A percentile compares a stretch with the other conserved stretches of the same genome.
phyloP scores from a whole-genome alignment of 2,329 filamentous ascomycete genomes.

The Beauveria sp. region DNA sequence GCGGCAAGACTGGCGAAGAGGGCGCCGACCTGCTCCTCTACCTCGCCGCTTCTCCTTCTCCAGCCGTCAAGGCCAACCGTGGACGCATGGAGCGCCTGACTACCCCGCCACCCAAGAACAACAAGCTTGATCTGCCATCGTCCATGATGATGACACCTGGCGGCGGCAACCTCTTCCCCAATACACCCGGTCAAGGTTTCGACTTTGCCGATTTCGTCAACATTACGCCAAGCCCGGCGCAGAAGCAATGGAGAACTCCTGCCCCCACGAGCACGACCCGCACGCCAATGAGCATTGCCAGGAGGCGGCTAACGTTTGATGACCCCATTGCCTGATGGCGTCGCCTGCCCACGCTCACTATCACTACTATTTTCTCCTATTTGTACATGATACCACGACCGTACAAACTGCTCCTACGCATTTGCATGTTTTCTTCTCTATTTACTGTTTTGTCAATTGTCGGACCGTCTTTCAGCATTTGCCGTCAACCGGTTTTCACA shows the following conservation, averaged over 20 bases:
- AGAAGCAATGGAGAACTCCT: constrained; percentile 82
- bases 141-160: constrained; percentile 87
- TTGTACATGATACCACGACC: constrained; percentile 28
- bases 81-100: constrained; percentile 61
- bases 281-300: constrained; percentile 58
- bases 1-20: constrained; percentile 62
- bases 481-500: neutral
- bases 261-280: constrained; percentile 42
- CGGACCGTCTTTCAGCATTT: neutral
- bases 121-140: constrained; percentile 62
- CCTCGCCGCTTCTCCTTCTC: constrained; percentile 84
- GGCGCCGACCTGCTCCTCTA: constrained; percentile 76
- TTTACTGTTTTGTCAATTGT: neutral
- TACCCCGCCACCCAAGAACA: constrained; percentile 65
- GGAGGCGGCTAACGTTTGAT: constrained; percentile 77
- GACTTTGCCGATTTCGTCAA: constrained; percentile 98
- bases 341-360: neutral
- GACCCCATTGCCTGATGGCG: constrained; percentile 46
- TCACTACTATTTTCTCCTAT: constrained; percentile 10
- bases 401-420: constrained; percentile 18
- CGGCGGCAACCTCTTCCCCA: constrained; percentile 60
- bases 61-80: constrained; percentile 53
- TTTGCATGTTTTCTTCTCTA: neutral
- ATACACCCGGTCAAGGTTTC: constrained; percentile 75
- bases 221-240: constrained; percentile 90